Conservation (phyloP, 768 basidiomycete genomes). For the Phylloporus scabripes region DNA sequence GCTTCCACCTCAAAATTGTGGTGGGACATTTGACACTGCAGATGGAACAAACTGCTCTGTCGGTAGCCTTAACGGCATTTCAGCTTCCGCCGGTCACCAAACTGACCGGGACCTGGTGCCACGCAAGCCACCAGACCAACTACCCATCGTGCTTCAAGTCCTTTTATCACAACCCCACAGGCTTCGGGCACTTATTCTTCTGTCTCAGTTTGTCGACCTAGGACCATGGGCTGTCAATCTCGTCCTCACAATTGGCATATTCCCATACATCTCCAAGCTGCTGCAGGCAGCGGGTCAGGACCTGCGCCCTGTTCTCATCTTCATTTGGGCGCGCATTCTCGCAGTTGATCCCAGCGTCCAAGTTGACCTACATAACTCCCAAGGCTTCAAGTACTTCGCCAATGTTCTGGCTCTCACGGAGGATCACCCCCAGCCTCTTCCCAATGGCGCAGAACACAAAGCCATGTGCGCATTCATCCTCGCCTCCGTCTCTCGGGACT, state of each 20-base stretch:
- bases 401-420: constrained; percentile 66
- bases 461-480: constrained; percentile 99
- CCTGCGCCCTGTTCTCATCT: constrained; percentile 94
- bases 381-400: constrained; percentile 83
- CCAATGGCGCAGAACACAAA: constrained; percentile 91
- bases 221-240: constrained; percentile 99
- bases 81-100: constrained; percentile 4
- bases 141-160: constrained; percentile 96
- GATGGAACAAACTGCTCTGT: constrained; percentile 14
- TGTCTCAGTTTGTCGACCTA: constrained; percentile 96
- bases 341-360: constrained; percentile 95
- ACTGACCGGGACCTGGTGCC: constrained; percentile 54
- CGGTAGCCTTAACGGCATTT: constrained; percentile 15
- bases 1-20: constrained; percentile 46
- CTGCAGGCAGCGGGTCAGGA: constrained; percentile 93
- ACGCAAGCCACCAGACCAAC: constrained; percentile 91
- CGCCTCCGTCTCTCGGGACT: constrained; percentile 83
- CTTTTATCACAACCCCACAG: constrained; percentile 95
- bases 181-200: constrained; percentile 87
- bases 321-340: constrained; percentile 97
- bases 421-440: constrained; percentile 57
- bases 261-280: constrained; percentile 96
- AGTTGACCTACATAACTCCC: constrained; percentile 75
- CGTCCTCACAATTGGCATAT: constrained; percentile 94
- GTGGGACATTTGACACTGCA: constrained; percentile 23